These are phyloP conservation scores for Fraxinus baroniana DNA, from an alignment of 305 asterid genomes.

Conservation along the genomic window DNA sequence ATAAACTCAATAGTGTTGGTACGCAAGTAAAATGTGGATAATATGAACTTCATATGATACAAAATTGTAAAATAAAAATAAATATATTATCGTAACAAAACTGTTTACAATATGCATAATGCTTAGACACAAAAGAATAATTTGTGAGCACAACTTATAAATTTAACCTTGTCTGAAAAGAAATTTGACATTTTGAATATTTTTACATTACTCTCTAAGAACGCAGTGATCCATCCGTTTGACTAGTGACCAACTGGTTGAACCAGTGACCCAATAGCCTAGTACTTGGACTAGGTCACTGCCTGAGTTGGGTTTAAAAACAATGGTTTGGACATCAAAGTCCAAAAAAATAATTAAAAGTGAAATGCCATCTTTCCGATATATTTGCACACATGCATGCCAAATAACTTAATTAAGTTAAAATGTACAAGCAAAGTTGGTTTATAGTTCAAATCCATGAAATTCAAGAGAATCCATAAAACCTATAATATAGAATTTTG, in stretches of 20 bases:
- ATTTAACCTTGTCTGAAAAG: neutral
- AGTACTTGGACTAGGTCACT: neutral
- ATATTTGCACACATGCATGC: neutral
- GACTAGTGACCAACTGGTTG: neutral
- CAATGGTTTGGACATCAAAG: neutral
- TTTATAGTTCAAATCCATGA: neutral
- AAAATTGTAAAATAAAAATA: neutral
- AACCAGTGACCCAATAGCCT: neutral
- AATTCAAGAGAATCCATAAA: neutral
- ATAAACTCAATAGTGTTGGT: neutral
- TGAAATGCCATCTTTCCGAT: neutral
- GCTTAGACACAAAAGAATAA: neutral
- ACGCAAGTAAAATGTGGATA: neutral
- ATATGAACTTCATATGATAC: neutral
- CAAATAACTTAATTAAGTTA: neutral
- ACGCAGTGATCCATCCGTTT: neutral
- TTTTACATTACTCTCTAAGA: neutral
- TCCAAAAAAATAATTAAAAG: neutral
- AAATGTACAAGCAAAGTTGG: neutral
- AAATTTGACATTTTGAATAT: neutral
- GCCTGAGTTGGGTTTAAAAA: neutral
- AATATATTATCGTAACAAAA: neutral
- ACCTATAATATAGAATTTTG: neutral
- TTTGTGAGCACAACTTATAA: neutral
- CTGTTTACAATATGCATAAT: neutral